Evolutionary conservation across 2,329 filamentous ascomycete species (phyloP).

Genomic region (Pyricularia sp.): DNA sequence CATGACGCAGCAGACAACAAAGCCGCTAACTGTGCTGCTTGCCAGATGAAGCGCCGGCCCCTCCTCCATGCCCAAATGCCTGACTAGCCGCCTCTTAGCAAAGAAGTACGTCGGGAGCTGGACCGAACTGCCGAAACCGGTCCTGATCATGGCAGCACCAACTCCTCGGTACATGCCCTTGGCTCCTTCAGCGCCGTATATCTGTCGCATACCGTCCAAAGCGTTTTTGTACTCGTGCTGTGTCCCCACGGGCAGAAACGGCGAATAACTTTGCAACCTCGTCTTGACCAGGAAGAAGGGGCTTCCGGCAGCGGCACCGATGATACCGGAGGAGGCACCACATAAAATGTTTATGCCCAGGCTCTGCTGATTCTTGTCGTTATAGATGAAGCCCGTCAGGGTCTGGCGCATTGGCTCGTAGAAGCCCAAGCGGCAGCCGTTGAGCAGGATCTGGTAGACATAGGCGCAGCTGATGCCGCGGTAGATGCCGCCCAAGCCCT

Average conservation of each 20-base stretch:
- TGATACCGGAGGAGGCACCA: conserved; percentile 78
- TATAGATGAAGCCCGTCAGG: conserved; percentile 60
- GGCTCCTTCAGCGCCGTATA: conserved; percentile 69
- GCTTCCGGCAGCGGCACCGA: conserved; percentile 86
- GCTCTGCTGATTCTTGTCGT: conserved; percentile 67
- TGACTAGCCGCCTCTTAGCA: conserved; percentile 76
- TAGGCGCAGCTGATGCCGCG: conserved; percentile 88
- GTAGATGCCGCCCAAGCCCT: conserved; percentile 78
- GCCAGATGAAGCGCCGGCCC: conserved; percentile 81
- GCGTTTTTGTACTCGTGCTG: conserved; percentile 89
- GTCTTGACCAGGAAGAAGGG: conserved; percentile 99
- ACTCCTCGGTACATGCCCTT: conserved; percentile 83
- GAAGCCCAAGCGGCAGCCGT: conserved; percentile 93
- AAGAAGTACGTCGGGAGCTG: conserved; percentile 98
- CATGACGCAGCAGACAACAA: conserved; percentile 97
- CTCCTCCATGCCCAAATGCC: conserved; percentile 81
- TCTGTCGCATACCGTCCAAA: conserved; percentile 70
- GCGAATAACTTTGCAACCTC: conserved; percentile 84
- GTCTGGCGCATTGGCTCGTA: conserved; percentile 85
- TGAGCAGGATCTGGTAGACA: conserved; percentile 91
- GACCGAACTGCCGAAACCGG: conserved; percentile 90
- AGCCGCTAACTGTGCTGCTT: conserved; percentile 82
- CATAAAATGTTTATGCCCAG: conserved; percentile 89
- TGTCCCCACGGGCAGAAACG: conserved; percentile 90
- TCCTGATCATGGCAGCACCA: conserved; percentile 87